Evolutionary conservation across 1,139 yeast genomes (phyloP).

Genomic region (Suhomyces atakaporum): DNA sequence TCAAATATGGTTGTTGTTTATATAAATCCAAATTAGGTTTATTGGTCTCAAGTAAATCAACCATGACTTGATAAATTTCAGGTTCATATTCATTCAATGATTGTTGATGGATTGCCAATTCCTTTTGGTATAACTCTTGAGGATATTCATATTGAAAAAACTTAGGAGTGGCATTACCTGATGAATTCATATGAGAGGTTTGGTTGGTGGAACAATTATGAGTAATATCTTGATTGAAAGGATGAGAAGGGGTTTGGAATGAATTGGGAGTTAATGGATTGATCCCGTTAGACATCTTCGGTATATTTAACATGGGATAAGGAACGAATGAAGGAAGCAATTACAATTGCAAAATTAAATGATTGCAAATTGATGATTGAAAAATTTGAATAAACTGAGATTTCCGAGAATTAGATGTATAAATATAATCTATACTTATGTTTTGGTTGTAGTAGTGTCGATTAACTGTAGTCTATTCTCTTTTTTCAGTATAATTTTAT

Average conservation of each 20-base stretch:
- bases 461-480: conserved; percentile 5
- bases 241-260: conserved; percentile 13
- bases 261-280: conserved; percentile 14
- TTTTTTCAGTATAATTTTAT: conserved; percentile 11
- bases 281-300: conserved; percentile 12
- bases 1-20: conserved; percentile 64
- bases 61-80: conserved; percentile 49
- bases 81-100: conserved; percentile 53
- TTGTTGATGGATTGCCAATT: conserved; percentile 48
- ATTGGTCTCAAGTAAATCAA: conserved; percentile 29
- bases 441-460: conserved; percentile 5
- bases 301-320: conserved; percentile 15
- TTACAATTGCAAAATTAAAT: conserved; percentile 2
- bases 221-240: conserved; percentile 5
- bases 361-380: conserved; percentile 7
- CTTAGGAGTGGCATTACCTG: conserved; percentile 12
- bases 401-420: conserved; percentile 10
- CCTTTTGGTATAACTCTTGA: conserved; percentile 49
- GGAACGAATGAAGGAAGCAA: background rate
- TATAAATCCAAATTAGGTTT: conserved; percentile 57
- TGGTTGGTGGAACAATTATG: conserved; percentile 3
- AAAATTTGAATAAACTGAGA: conserved; percentile 5
- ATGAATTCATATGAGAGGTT: conserved; percentile 1
- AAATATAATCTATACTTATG: conserved; percentile 8
- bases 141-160: conserved; percentile 49